These are phyloP conservation scores for Eragrostis nindensis DNA, from an alignment of 176 grass and related monocot species.

Conservation along the genomic window DNA sequence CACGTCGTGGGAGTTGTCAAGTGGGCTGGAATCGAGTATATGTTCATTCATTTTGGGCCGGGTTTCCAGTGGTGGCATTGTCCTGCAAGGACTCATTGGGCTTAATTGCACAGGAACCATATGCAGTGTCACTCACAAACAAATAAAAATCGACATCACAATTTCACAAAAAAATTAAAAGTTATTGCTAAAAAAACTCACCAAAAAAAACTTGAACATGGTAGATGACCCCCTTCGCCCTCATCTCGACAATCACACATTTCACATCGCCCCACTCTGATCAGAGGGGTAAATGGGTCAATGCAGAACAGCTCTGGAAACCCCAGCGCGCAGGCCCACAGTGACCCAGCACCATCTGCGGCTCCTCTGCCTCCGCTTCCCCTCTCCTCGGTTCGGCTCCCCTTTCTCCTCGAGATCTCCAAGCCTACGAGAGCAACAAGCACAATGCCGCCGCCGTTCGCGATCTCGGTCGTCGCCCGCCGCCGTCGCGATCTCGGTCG, in stretches of 20 bases:
- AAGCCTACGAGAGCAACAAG: constrained; percentile 32
- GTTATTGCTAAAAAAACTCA: no score
- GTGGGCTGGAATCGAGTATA: no score
- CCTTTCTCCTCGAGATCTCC: constrained; percentile 44
- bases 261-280: not conserved
- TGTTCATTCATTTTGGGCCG: not conserved
- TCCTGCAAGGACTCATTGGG: not conserved
- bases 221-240: not conserved
- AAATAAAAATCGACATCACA: no score
- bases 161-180: no score
- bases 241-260: not conserved
- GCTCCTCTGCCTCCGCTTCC: not conserved
- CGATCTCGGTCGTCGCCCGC: not conserved
- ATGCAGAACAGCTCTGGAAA: constrained; percentile 1
- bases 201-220: not conserved
- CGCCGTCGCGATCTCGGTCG: constrained; percentile 16
- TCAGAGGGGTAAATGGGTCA: not conserved
- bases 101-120: not conserved
- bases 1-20: not conserved
- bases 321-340: constrained; percentile 27
- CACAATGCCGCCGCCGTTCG: constrained; percentile 9
- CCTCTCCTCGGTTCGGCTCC: not conserved
- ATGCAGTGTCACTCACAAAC: not conserved
- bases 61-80: not conserved
- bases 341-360: not conserved